Percentiles rank a stretch among this genome's conserved stretches.
Conservation (phyloP, 345 rosid species). For the Euphorbia lathyris region DNA sequence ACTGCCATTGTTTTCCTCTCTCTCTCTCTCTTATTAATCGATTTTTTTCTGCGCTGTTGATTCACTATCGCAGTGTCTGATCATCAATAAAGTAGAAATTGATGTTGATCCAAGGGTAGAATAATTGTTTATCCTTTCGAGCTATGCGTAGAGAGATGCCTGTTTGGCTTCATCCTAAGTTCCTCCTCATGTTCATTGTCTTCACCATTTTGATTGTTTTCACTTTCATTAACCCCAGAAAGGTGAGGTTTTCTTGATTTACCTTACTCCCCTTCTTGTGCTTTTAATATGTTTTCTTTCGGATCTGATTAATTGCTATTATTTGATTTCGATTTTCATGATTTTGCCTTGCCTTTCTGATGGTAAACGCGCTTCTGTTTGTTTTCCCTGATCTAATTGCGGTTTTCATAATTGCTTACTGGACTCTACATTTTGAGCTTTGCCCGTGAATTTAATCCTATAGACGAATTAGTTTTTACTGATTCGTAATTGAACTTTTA, state of each 20-base stretch:
- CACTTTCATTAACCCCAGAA: conserved; percentile 36
- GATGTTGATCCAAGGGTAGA: neutral
- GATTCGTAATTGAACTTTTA: neutral
- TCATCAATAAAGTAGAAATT: neutral
- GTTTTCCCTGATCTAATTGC: neutral
- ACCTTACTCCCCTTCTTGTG: neutral
- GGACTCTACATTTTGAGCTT: too few species aligned
- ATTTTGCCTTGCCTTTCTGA: too few species aligned
- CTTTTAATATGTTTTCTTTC: neutral
- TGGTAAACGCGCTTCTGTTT: neutral
- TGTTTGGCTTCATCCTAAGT: conserved; percentile 54
- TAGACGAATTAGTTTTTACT: neutral
- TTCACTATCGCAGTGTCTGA: neutral
- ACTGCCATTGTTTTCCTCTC: too few species aligned
- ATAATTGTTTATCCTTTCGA: neutral
- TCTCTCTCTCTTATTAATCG: neutral
- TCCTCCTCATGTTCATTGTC: conserved; percentile 46
- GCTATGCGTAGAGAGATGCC: conserved; percentile 66
- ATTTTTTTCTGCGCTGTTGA: neutral
- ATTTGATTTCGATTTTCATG: conserved; percentile 6
- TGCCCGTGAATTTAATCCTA: too few species aligned
- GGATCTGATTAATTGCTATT: conserved; percentile 12
- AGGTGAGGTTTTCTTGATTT: conserved; percentile 33
- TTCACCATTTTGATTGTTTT: conserved; percentile 50
- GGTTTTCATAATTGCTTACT: neutral